Conservation (phyloP, 257 asterid species). For the Primulina eburnea region DNA sequence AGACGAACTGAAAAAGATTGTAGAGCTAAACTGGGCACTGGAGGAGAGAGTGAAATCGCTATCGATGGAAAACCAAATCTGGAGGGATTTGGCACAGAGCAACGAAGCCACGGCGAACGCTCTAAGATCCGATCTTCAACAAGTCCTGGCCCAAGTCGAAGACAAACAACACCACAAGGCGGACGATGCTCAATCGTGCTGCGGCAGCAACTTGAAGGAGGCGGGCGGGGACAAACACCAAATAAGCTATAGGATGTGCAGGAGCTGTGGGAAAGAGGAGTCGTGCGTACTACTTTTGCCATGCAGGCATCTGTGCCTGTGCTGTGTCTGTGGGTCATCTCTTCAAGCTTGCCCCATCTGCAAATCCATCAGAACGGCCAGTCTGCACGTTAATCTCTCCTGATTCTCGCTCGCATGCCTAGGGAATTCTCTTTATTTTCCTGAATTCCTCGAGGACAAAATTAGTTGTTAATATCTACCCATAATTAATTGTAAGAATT, state of each 20-base stretch:
- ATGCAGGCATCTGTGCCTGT: constrained; percentile 68
- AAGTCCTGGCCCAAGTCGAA: constrained; percentile 39
- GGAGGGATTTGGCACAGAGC: constrained; percentile 59
- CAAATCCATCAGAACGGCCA: constrained; percentile 47
- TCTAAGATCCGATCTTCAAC: constrained; percentile 48
- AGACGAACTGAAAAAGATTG: constrained; percentile 46
- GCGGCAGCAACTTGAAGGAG: constrained; percentile 43
- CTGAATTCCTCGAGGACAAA: too few species aligned
- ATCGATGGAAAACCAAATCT: constrained; percentile 47
- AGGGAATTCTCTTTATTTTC: too few species aligned
- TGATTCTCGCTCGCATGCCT: too few species aligned
- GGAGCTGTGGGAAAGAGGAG: constrained; percentile 51
- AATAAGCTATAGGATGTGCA: constrained; percentile 35
- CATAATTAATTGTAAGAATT: too few species aligned
- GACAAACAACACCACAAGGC: constrained; percentile 17
- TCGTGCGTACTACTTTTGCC: constrained; percentile 63
- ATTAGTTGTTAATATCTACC: too few species aligned
- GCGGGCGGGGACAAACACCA: background rate
- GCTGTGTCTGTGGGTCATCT: constrained; percentile 42
- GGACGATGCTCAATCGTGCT: constrained; percentile 61
- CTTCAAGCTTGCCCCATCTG: constrained; percentile 56
- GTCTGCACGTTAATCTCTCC: constrained; percentile 52
- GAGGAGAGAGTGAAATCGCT: constrained; percentile 42
- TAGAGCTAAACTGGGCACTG: constrained; percentile 41
- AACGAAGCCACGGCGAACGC: constrained; percentile 64